Base-by-base conservation (phyloP, 768 basidiomycete species). In the Mycena capillaripes region DNA sequence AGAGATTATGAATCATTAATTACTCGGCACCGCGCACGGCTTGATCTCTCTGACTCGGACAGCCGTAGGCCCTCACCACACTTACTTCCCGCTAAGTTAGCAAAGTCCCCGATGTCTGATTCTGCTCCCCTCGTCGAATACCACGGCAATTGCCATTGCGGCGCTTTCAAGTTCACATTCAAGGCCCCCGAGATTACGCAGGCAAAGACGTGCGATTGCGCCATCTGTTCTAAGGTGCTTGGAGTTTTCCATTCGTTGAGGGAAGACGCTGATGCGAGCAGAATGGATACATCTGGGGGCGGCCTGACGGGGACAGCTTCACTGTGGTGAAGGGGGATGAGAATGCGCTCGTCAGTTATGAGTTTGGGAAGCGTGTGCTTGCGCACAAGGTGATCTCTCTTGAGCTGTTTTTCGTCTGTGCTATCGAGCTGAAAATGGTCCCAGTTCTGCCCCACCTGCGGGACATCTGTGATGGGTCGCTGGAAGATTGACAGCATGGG, bases 381-480 rank as follows among this genome's bases (percentile, higher is more conserved):
- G 38, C 40, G 44, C 69, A 70, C 55, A 70, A 70, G 69, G 69
- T 64, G 32, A 55, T 25, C n/a, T 48, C 42, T 59, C 27, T 55
- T 29, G 44, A 62, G 44, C 42, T 44, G 30, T 34, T 48, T 29
- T 30, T 56, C 53, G 40, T 66, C 52, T 29, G 64, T 42, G 40
- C 21, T 50, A 34, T 29, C 29, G 19, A 36, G 25, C 46, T 36
- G 17, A 23, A 53, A 30, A 29, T 46, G 42, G 29, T 29, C 34
- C 6, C 38, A 70, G 69, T 70, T 70, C 44, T 70, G 69, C 27
- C 42, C 69, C 23, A 70, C 60, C 30, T 70, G 69, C 55, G 69
- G 69, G 29, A 64, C 69, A 16, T 70, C 61, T n/a, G 61, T 70
- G 3, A 40, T 69, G 58, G 58, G 12, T 27, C 68, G 59, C 68